Conservation (phyloP, 768 basidiomycete species). For the Leccinum boreale region DNA sequence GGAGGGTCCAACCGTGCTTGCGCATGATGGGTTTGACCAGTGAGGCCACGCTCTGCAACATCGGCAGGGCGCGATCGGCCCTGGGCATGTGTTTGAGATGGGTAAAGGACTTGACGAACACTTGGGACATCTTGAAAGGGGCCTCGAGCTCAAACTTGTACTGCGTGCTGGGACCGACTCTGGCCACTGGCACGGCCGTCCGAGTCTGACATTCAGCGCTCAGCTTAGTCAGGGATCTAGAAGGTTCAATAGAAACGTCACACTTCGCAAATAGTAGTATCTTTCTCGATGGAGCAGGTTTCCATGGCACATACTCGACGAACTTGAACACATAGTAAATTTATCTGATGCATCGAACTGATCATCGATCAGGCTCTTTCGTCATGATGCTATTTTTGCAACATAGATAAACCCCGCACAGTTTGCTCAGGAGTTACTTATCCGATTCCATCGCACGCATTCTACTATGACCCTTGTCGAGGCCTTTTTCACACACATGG, state of each 20-base stretch:
- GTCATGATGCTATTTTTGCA: background rate
- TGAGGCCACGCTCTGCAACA: conserved; percentile 68
- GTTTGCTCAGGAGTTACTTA: background rate
- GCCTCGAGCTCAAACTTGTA: background rate
- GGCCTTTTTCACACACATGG: no score
- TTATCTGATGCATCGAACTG: background rate
- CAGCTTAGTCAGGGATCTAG: conserved; percentile 12
- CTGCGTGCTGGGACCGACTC: background rate
- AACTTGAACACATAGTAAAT: background rate
- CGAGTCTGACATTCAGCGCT: no score
- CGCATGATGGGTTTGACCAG: conserved; percentile 94
- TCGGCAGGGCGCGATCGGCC: conserved; percentile 61
- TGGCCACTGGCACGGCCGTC: background rate
- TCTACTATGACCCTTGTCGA: no score
- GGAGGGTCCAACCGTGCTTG: conserved; percentile 75
- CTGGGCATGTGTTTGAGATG: conserved; percentile 68
- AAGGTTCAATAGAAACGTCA: no score
- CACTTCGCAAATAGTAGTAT: background rate
- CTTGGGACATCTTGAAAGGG: conserved; percentile 44
- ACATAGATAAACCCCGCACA: background rate
- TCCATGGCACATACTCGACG: background rate
- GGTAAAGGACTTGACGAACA: conserved; percentile 62
- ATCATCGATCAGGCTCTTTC: background rate
- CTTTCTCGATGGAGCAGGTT: background rate
- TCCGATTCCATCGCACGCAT: no score